Evolutionary conservation across 225 moss, liverwort and hornwort species (phyloP).

Genomic region (Pseudoscleropodium purum): DNA sequence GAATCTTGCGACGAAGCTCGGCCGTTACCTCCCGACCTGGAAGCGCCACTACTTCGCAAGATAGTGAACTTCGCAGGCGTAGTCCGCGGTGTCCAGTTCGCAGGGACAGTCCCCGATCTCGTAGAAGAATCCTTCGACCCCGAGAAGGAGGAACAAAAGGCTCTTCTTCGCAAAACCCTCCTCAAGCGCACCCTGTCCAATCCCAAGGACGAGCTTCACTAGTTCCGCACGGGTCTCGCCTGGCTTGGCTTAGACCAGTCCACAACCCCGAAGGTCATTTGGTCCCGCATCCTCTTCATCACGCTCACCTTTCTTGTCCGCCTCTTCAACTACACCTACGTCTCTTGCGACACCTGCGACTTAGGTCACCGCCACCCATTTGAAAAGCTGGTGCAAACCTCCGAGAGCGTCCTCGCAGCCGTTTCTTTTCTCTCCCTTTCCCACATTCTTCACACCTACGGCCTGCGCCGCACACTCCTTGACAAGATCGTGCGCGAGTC

Average conservation of each 20-base stretch:
- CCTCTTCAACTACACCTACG: constrained; percentile 10
- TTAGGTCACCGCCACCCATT: constrained; percentile 47
- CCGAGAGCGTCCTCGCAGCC: constrained; percentile 57
- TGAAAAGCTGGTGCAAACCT: constrained; percentile 24
- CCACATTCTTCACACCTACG: constrained; percentile 41
- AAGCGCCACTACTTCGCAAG: neutral
- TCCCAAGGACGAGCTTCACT: neutral
- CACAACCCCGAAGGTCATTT: constrained; percentile 15
- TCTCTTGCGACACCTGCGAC: constrained; percentile 41
- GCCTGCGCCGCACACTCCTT: constrained; percentile 50
- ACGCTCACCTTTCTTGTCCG: constrained; percentile 36
- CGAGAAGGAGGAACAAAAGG: neutral
- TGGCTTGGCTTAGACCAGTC: constrained; percentile 70
- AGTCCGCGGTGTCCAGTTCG: neutral
- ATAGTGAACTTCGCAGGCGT: neutral
- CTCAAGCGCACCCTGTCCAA: neutral
- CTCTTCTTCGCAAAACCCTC: neutral
- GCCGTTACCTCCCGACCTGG: neutral
- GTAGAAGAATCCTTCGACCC: neutral
- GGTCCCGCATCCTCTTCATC: constrained; percentile 47
- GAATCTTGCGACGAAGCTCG: neutral
- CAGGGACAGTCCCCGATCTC: neutral
- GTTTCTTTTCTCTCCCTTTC: constrained; percentile 61
- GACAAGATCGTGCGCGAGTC: constrained; percentile 57
- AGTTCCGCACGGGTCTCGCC: constrained; percentile 11